Base-by-base conservation (phyloP, 192 early-diverging fungal genomes). In the Entophlyctis luteolus region DNA sequence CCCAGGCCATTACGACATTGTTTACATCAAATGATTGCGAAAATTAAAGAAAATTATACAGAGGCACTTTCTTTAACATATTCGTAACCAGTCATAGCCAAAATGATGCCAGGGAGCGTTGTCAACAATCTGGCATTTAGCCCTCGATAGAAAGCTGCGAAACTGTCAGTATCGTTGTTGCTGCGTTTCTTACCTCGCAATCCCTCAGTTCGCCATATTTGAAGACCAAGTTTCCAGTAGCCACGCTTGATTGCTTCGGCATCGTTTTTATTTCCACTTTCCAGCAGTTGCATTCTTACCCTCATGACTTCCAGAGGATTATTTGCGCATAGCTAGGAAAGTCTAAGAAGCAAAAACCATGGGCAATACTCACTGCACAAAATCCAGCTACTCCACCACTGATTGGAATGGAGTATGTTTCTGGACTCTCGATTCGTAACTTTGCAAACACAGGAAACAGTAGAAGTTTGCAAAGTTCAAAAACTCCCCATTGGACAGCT, bases 1-100 rank as follows among this genome's bases (percentile, higher is more conserved):
- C 3, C 75, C 79, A 29, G 77, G 80, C 28, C 90, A 92, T 69
- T 91, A 92, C 65, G 90, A 92, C 72, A 85, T 92, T 62, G 39
- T 92, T 86, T 77, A 77, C 75, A 29, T 63, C 31, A 33, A 32
- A 35, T 63, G 3, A 63, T n/a, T n/a, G n/a, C n/a, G n/a, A n/a
- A n/a, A n/a, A n/a, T n/a, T n/a, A 55, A 25, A 55, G 16, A 55
- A 1, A 55, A 25, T 53, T 48, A n/a, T 65, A 52, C n/a, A 32
- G 47, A 16, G 48, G 67, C 20, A 37, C 45, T 58, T 10, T 55
- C 49, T 62, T 81, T 81, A 23, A 81, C 75, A 12, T 62, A 57
- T 37, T 81, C 75, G 46, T 81, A 81, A 6, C 79, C 79, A 25
- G 59, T 73, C 71, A 81, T 72, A 2, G 79, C 76, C 1, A 81